phyloP scores from a whole-genome alignment of 495 filamentous ascomycete genomes.

The Evansstolkia leycettana region DNA sequence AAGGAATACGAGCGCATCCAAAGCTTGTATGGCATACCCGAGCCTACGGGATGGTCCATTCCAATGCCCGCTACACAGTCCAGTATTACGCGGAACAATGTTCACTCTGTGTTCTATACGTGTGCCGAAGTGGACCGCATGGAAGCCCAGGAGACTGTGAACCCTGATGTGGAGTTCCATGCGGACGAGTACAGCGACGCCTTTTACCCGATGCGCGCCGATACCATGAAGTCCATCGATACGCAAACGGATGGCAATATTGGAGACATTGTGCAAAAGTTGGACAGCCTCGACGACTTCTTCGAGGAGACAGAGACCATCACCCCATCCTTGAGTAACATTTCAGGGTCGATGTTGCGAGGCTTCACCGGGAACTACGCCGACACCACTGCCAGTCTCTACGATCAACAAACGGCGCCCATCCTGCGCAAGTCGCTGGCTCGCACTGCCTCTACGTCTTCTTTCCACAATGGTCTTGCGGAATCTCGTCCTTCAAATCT shows the following conservation, averaged over 20 bases:
- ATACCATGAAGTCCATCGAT: conserved; percentile 88
- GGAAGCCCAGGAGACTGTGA: conserved; percentile 47
- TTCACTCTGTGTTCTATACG: conserved; percentile 94
- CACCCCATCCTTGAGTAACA: conserved; percentile 28
- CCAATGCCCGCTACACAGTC: conserved; percentile 86
- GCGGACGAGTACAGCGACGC: conserved; percentile 72
- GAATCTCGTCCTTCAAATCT: conserved; percentile 50
- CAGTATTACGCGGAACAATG: conserved; percentile 70
- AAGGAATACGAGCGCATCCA: conserved; percentile 93
- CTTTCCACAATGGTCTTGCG: conserved; percentile 80
- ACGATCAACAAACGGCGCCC: conserved; percentile 87
- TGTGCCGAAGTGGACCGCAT: conserved; percentile 53
- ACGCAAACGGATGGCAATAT: conserved; percentile 64
- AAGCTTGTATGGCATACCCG: conserved; percentile 92
- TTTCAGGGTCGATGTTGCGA: conserved; percentile 42
- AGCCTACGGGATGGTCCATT: conserved; percentile 92
- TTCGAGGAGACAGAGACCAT: conserved; percentile 57
- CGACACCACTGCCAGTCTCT: conserved; percentile 73
- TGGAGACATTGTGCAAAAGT: conserved; percentile 75
- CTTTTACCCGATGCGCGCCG: conserved; percentile 70
- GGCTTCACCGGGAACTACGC: conserved; percentile 52
- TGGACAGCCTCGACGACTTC: conserved; percentile 92
- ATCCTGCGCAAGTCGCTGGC: conserved; percentile 76
- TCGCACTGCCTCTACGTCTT: conserved; percentile 56
- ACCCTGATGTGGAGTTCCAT: conserved; percentile 85